Base-by-base conservation (phyloP, 805 yeast species). In the Isabelozyma heimii region DNA sequence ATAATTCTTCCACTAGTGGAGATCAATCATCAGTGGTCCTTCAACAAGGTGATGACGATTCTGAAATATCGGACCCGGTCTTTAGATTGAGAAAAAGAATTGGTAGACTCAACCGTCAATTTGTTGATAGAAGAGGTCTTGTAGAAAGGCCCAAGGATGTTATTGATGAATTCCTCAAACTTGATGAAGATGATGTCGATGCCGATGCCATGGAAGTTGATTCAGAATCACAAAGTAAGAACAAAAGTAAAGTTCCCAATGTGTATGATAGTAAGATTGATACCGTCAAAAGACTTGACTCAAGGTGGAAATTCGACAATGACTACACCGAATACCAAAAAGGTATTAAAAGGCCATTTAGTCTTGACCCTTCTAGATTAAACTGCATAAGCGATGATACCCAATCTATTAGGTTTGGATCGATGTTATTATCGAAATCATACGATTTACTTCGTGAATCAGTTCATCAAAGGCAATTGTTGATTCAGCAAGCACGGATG, bases 331-430 rank as follows among this genome's bases (percentile, higher is more conserved):
- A 71, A 47, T 59, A 58, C 50, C 70, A 72, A 40, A 56, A 52
- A 44, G 74, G 73, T 5, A 49, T 63, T 12, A 52, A 60, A 43
- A 75, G 72, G 40, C 87, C 86, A 35, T 75, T 89, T 48, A 76
- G 84, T 50, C 77, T 80, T 50, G 97, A 90, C 65, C 97, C 97
- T 0, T 84, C 96, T 0, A 78, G 80, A 47, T 75, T 91, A 58
- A 91, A 91, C 61, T 86, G 87, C 53, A 89, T 91, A 40, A 81
- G 90, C 12, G 85, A 85, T 47, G 92, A 85, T 45, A 91, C 97
- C 1, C 97, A 91, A 67, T 84, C 88, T 1, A 88, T 92, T 28
- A 75, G 97, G 51, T 91, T 91, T 68, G 97, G 97, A 8, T 82
- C 96, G 6, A 91, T 91, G 97, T 69, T 92, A 30, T 74, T 91